Evolutionary conservation across 257 asterid species (phyloP).

Genomic region (Primulina eburnea): DNA sequence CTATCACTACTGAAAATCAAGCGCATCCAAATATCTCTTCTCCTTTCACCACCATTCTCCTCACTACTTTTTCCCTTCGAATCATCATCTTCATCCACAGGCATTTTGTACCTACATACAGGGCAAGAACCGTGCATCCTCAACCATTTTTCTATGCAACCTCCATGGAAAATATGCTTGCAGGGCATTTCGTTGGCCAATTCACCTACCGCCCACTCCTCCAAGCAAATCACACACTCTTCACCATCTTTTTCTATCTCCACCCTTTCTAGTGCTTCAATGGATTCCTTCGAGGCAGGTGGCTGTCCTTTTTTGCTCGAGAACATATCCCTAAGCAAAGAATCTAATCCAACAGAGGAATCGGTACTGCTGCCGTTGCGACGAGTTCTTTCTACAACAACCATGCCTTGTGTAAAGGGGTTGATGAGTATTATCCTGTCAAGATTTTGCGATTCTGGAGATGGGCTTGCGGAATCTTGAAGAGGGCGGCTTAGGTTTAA

Average conservation of each 20-base stretch:
- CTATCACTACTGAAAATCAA: slow-evolving; percentile 27
- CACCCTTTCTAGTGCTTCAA: slow-evolving; percentile 40
- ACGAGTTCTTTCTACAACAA: slow-evolving; percentile 38
- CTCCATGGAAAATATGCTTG: slow-evolving; percentile 58
- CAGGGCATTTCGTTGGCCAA: slow-evolving; percentile 73
- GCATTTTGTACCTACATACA: slow-evolving; percentile 71
- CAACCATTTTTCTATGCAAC: slow-evolving; percentile 68
- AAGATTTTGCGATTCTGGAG: slow-evolving; percentile 12
- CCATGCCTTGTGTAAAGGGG: slow-evolving; percentile 60
- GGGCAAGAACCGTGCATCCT: slow-evolving; percentile 76
- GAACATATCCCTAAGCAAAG: slow-evolving; percentile 37
- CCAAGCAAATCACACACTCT: no score
- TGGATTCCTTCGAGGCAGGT: slow-evolving; percentile 26
- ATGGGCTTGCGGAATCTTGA: slow-evolving; percentile 22
- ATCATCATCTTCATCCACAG: slow-evolving; percentile 40
- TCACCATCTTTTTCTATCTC: no score
- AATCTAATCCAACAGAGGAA: slow-evolving; percentile 29
- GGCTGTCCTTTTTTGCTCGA: slow-evolving; percentile 42
- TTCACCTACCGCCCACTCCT: not conserved
- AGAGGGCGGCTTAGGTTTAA: slow-evolving; percentile 20
- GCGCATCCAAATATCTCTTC: slow-evolving; percentile 55
- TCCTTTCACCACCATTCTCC: slow-evolving; percentile 32
- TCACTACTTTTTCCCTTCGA: slow-evolving; percentile 23
- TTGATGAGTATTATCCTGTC: slow-evolving; percentile 54
- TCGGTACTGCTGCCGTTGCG: not conserved